Evolutionary conservation across 331 rosid genomes (phyloP), one percentile per base, ranked within the genome.

Genomic region (Spiraea crenata): DNA sequence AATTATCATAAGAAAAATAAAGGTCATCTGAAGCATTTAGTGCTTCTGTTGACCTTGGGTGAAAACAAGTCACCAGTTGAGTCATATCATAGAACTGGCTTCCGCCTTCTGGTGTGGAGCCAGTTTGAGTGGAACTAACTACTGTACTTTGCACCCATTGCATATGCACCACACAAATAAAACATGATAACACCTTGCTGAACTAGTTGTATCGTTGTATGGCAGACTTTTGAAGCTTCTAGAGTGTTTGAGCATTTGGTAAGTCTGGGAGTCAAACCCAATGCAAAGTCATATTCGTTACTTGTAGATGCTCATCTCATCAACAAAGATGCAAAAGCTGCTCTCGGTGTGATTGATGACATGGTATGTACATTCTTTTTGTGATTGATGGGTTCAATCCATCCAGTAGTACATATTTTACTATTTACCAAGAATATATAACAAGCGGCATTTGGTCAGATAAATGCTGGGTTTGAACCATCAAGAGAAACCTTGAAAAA

Each of bases 231-330:
- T 60, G 99, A 91, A 78, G 96, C 97, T 82, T 46, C 90, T 9
- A 86, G 67, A 72, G 98, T 95, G 74, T 91, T 89, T 74, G 99
- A 86, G 73, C 98, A 95, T 81, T 64, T 89, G 13, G 68, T 85
- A 76, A 57, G 96, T 82, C 77, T 89, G 96, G 93, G 91, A 47
- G 74, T 91, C 71, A 91, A 80, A 74, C 93, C 98, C 73, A 95
- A 95, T 82, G 89, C 92, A 63, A 85, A 62, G 76, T 91, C 99
- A 65, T 95, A 91, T 77, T 79, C 80, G 1, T 76, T 95, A 69
- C 96, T 91, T 40, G 88, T 89, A 57, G 93, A 95, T 68, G 89
- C 98, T 65, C 99, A 91, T 83, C 84, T 95, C 69, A 79, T 87
- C 72, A 95, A 89, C 79, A 81, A 92, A 16, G 93, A 91, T 81